These are phyloP conservation scores for Gloeophyllum trabeum DNA, from an alignment of 768 basidiomycete genomes.

Conservation along the genomic window DNA sequence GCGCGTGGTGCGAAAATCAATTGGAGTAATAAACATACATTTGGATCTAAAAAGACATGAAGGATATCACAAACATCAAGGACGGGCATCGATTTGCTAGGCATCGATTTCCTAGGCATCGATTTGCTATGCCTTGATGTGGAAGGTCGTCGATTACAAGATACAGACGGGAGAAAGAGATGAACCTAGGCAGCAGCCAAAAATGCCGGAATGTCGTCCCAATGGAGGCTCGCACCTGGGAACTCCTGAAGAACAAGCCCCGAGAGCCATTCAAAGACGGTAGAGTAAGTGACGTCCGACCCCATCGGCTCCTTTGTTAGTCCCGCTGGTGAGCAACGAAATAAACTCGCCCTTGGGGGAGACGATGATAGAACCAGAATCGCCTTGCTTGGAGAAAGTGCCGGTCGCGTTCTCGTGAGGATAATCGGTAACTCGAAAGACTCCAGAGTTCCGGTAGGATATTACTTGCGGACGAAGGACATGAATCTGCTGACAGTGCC, in stretches of 20 bases:
- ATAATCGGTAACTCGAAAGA: conserved; percentile 11
- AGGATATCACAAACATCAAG: no score
- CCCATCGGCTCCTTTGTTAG: conserved; percentile 11
- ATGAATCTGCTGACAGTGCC: conserved; percentile 12
- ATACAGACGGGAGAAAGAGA: conserved; percentile 4
- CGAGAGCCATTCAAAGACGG: conserved; percentile 14
- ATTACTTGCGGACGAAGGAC: conserved; percentile 12
- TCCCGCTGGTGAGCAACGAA: conserved; percentile 12
- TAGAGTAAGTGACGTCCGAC: conserved; percentile 15
- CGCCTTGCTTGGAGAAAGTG: conserved; percentile 15
- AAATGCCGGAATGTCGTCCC: conserved; percentile 9
- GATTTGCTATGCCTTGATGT: no score
- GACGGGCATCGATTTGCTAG: no score
- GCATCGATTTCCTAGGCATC: no score
- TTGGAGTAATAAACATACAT: no score
- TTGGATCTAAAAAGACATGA: no score
- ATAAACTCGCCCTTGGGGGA: conserved; percentile 10
- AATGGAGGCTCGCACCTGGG: conserved; percentile 13
- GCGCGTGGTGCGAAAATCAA: no score
- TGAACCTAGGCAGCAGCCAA: conserved; percentile 9
- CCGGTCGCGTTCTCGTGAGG: conserved; percentile 11
- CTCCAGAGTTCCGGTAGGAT: conserved; percentile 8
- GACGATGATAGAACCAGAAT: conserved; percentile 14
- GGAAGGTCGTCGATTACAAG: no score
- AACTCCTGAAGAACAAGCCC: conserved; percentile 12